These are phyloP conservation scores for Sarocladiaceae sp. DNA, from an alignment of 2,329 filamentous ascomycete genomes.

Conservation along the genomic window DNA sequence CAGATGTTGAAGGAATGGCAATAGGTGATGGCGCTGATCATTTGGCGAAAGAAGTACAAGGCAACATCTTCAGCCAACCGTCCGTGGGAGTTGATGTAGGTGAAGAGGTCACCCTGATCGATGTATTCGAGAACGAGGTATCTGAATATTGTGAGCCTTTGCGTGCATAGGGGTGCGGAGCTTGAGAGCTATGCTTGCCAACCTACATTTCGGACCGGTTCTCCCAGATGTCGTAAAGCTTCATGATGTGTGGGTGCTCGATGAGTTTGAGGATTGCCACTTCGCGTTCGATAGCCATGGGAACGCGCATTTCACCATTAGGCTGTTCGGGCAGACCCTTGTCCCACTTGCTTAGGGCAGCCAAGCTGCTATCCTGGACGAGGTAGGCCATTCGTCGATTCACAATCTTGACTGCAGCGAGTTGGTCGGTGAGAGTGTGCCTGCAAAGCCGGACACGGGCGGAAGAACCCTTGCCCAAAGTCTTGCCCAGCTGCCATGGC, in stretches of 20 bases:
- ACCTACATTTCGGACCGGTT: conserved; percentile 87
- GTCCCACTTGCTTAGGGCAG: conserved; percentile 71
- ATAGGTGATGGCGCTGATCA: conserved; percentile 86
- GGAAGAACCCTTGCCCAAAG: conserved; percentile 82
- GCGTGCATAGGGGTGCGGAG: neutral
- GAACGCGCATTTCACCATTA: conserved; percentile 64
- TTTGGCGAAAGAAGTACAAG: conserved; percentile 83
- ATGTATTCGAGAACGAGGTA: conserved; percentile 94
- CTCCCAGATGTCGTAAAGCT: conserved; percentile 95
- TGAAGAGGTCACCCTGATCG: conserved; percentile 72
- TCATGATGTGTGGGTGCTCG: conserved; percentile 90
- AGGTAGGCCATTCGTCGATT: conserved; percentile 74
- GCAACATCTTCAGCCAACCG: conserved; percentile 74
- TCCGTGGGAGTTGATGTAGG: conserved; percentile 71
- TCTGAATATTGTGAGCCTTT: conserved; percentile 39
- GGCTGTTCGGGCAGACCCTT: conserved; percentile 47
- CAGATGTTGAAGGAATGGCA: conserved; percentile 94
- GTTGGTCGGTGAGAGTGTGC: conserved; percentile 70
- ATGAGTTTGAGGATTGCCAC: conserved; percentile 97
- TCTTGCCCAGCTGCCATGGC: conserved; percentile 88
- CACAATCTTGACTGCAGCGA: conserved; percentile 92
- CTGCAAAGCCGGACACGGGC: conserved; percentile 81
- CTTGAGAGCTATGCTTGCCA: neutral
- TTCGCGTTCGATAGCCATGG: conserved; percentile 85
- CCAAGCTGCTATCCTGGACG: conserved; percentile 79